phyloP scores from a whole-genome alignment of 2,329 filamentous ascomycete species.

The Aspergillus neoniger region DNA sequence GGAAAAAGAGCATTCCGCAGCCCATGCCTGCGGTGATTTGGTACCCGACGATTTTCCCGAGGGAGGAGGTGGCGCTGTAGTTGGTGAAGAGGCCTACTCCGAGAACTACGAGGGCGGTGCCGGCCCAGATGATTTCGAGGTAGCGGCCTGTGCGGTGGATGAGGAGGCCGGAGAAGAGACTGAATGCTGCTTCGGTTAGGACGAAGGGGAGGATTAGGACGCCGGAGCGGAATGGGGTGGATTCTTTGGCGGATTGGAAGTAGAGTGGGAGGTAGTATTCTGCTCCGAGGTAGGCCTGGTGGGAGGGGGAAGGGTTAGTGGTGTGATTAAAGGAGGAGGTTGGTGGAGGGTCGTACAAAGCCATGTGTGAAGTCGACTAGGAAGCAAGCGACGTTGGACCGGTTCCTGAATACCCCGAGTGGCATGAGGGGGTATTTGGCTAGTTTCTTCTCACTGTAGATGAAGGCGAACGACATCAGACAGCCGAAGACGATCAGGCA shows the following conservation, averaged over 20 bases:
- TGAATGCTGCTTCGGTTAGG: conserved; percentile 46
- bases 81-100: conserved; percentile 53
- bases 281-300: conserved; percentile 64
- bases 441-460: conserved; percentile 64
- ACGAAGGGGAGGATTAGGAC: conserved; percentile 63
- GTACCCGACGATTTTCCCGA: conserved; percentile 49
- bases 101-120: conserved; percentile 45
- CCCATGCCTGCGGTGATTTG: conserved; percentile 55
- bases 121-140: conserved; percentile 49
- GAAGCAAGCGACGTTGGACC: conserved; percentile 61
- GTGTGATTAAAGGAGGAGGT: background rate
- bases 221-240: conserved; percentile 61
- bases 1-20: conserved; percentile 55
- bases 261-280: conserved; percentile 74
- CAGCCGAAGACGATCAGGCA: conserved; percentile 56
- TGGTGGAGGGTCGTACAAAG: conserved; percentile 33
- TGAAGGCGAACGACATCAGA: conserved; percentile 54
- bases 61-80: conserved; percentile 38
- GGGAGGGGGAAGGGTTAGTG: conserved; percentile 33
- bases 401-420: conserved; percentile 58
- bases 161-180: conserved; percentile 50
- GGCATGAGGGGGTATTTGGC: conserved; percentile 71
- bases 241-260: conserved; percentile 67
- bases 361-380: conserved; percentile 51
- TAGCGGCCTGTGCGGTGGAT: conserved; percentile 56